phyloP scores from a whole-genome alignment of 2,329 filamentous ascomycete genomes.

The Gaeumannomyces tritici region DNA sequence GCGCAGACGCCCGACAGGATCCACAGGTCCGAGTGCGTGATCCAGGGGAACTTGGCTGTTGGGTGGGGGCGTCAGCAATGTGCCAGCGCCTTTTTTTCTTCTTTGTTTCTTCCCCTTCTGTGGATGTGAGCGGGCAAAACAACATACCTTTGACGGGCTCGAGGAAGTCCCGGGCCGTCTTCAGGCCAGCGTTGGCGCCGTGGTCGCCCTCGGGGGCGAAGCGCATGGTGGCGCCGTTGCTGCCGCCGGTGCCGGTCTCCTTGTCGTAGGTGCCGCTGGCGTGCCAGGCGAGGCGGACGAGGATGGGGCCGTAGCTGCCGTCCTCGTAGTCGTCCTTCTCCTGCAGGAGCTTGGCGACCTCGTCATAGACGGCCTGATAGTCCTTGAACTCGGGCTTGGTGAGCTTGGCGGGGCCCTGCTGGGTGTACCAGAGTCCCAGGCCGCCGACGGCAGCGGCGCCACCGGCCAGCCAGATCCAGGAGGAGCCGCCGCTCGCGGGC shows the following conservation, averaged over 20 bases:
- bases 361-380: constrained; percentile 93
- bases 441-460: constrained; percentile 52
- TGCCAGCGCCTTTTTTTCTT: constrained; percentile 10
- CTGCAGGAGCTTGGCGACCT: constrained; percentile 68
- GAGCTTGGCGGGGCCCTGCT: constrained; percentile 44
- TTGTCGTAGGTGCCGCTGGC: constrained; percentile 86
- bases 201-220: constrained; percentile 84
- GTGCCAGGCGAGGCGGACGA: constrained; percentile 90
- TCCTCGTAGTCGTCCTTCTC: constrained; percentile 95
- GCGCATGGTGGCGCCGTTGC: constrained; percentile 95
- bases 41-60: constrained; percentile 79
- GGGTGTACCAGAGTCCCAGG: constrained; percentile 56
- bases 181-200: constrained; percentile 87
- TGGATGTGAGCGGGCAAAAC: background rate
- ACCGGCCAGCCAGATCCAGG: constrained; percentile 48
- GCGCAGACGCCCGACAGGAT: constrained; percentile 78
- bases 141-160: constrained; percentile 76
- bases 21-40: constrained; percentile 94
- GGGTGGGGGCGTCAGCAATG: background rate
- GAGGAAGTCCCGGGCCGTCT: constrained; percentile 81
- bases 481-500: constrained; percentile 31
- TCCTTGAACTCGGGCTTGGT: constrained; percentile 73
- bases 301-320: constrained; percentile 87
- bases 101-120: background rate
- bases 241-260: constrained; percentile 79